A percentile compares a stretch with the other conserved stretches of the same genome.
Conservation (phyloP, 2,329 filamentous ascomycete species). For the Neoarthrinium moseri region DNA sequence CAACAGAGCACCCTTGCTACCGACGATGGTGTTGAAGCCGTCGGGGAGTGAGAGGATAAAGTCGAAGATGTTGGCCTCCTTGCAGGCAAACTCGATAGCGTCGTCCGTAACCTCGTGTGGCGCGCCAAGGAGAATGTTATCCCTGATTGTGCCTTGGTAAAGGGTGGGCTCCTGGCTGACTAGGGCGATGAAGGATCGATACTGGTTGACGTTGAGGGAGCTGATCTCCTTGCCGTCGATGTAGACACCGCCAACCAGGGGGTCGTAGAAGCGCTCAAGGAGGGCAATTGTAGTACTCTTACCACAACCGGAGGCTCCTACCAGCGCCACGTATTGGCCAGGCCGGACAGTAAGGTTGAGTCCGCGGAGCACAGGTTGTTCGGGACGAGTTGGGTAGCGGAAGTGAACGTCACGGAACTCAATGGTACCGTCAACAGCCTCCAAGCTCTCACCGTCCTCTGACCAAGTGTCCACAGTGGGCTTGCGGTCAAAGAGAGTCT, state of each 20-base stretch:
- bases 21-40: conserved; percentile 81
- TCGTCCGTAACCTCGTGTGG: conserved; percentile 68
- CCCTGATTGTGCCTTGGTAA: conserved; percentile 87
- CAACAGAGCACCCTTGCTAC: conserved; percentile 80
- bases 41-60: conserved; percentile 86
- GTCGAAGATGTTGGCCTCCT: conserved; percentile 89
- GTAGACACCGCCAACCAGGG: conserved; percentile 74
- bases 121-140: conserved; percentile 84
- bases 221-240: conserved; percentile 84
- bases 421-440: conserved; percentile 69
- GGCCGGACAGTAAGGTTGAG: conserved; percentile 72
- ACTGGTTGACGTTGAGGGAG: conserved; percentile 78
- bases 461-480: conserved; percentile 85
- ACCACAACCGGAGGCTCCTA: conserved; percentile 91
- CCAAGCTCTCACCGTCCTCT: conserved; percentile 60
- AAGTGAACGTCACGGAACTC: conserved; percentile 95
- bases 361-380: conserved; percentile 88
- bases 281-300: conserved; percentile 93
- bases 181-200: conserved; percentile 79
- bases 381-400: conserved; percentile 85
- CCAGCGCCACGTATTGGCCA: conserved; percentile 83
- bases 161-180: conserved; percentile 94
- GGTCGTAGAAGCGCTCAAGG: conserved; percentile 93
- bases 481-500: conserved; percentile 78
- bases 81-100: conserved; percentile 74